Percentiles rank a stretch among this genome's conserved stretches.
Conservation (phyloP, 306 rosid species). For the Begonia peltatifolia region DNA sequence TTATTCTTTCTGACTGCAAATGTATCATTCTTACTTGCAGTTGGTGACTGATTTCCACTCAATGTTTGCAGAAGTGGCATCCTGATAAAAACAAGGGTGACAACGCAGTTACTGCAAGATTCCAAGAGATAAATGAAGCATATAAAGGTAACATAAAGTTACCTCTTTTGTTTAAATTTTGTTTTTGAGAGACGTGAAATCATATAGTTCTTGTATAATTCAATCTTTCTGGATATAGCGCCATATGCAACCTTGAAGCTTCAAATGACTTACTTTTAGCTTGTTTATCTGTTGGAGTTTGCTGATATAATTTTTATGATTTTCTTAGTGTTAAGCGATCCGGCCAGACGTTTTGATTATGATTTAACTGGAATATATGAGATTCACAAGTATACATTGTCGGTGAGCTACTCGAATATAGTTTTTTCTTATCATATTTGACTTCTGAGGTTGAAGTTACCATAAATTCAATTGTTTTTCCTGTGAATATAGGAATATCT, state of each 20-base stretch:
- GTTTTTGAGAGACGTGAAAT: too few species aligned
- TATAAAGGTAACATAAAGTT: constrained; percentile 28
- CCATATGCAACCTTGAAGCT: too few species aligned
- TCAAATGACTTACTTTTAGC: too few species aligned
- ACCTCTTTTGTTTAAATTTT: too few species aligned
- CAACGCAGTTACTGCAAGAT: constrained; percentile 37
- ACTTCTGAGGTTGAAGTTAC: background rate
- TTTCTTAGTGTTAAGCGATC: constrained; percentile 48
- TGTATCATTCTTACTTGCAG: background rate
- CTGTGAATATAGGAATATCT: constrained; percentile 49
- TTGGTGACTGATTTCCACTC: constrained; percentile 14
- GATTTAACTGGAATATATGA: constrained; percentile 54
- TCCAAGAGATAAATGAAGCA: constrained; percentile 69
- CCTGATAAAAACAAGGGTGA: constrained; percentile 67
- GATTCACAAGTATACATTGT: constrained; percentile 56
- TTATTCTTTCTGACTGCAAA: constrained; percentile 3
- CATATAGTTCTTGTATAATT: too few species aligned
- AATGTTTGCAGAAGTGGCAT: constrained; percentile 53
- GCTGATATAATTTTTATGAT: constrained; percentile 1
- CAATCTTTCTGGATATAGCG: too few species aligned
- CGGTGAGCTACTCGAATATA: constrained; percentile 22
- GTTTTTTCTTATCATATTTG: background rate
- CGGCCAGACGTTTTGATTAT: constrained; percentile 47
- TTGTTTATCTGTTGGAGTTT: background rate
- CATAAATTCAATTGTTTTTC: background rate